Evolutionary conservation across 768 basidiomycete genomes (phyloP).

Genomic region (Candolleomyces eurysporus): DNA sequence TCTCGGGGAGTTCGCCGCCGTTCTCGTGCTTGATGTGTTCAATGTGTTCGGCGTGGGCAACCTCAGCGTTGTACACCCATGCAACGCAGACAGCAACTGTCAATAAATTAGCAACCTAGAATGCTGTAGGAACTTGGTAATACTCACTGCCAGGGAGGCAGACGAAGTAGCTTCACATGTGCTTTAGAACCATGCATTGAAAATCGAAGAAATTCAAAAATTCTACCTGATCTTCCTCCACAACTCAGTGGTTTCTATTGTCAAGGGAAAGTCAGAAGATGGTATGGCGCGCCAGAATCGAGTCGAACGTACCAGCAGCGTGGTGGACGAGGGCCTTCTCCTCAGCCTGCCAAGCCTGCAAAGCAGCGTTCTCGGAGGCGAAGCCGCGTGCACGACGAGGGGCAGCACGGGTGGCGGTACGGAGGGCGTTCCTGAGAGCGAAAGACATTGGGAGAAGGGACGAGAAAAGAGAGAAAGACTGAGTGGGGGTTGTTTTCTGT

Average conservation of each 20-base stretch:
- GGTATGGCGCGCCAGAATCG: background rate
- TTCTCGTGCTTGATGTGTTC: conserved; percentile 73
- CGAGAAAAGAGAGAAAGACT: background rate
- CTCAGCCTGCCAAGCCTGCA: conserved; percentile 46
- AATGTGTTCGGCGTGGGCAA: conserved; percentile 67
- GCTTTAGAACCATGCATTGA: conserved; percentile 14
- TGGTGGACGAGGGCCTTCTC: conserved; percentile 62
- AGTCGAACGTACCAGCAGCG: conserved; percentile 49
- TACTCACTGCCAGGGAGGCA: conserved; percentile 73
- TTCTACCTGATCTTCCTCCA: conserved; percentile 84
- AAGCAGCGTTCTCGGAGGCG: conserved; percentile 30
- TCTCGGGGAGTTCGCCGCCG: conserved; percentile 66
- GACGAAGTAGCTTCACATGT: conserved; percentile 57
- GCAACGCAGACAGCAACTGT: conserved; percentile 49
- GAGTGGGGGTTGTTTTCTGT: conserved; percentile 7
- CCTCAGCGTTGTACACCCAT: conserved; percentile 56
- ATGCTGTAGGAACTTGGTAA: background rate
- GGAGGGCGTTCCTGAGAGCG: conserved; percentile 47
- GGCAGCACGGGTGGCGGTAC: conserved; percentile 44
- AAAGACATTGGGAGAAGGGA: conserved; percentile 40
- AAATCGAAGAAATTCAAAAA: no score
- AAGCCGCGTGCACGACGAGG: conserved; percentile 31
- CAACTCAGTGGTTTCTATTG: conserved; percentile 67
- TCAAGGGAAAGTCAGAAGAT: conserved; percentile 9
- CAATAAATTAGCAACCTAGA: background rate